Evolutionary conservation across 2,329 filamentous ascomycete species (phyloP).

Genomic region (Atkinsonella texensis): DNA sequence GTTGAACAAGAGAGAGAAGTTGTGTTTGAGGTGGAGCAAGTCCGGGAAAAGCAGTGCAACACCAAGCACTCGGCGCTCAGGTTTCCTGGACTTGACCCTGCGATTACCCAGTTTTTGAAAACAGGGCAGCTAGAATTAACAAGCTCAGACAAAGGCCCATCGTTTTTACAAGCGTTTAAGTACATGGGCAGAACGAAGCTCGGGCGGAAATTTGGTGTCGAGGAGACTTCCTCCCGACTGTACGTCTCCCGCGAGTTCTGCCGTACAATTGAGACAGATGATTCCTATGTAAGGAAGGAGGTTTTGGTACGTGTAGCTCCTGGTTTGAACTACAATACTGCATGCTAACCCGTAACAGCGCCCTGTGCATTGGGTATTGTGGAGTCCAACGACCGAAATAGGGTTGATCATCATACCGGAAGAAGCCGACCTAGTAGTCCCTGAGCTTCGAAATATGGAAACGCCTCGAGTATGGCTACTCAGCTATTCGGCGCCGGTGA

Average conservation of each 20-base stretch:
- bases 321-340: neutral
- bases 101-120: constrained; percentile 31
- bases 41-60: constrained; percentile 41
- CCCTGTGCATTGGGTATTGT: constrained; percentile 51
- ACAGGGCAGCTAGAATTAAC: constrained; percentile 24
- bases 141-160: constrained; percentile 13
- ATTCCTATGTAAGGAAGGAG: neutral
- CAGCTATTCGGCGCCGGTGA: constrained; percentile 47
- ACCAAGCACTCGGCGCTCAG: constrained; percentile 23
- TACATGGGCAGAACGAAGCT: constrained; percentile 21
- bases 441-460: constrained; percentile 20
- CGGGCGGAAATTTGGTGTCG: constrained; percentile 18
- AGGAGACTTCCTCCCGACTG: constrained; percentile 10
- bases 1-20: constrained; percentile 48
- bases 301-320: constrained; percentile 7
- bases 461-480: constrained; percentile 31
- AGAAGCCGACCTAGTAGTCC: constrained; percentile 46
- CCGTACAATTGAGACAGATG: constrained; percentile 4
- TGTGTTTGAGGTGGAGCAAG: constrained; percentile 43
- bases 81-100: constrained; percentile 34
- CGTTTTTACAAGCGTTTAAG: constrained; percentile 22
- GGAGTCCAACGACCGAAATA: constrained; percentile 30
- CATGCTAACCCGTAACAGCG: constrained; percentile 16
- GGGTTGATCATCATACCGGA: constrained; percentile 50
- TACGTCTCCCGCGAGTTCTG: constrained; percentile 22